These are phyloP conservation scores for Orbilia blumenaviensis DNA, from an alignment of 2,329 filamentous ascomycete genomes.

Conservation along the genomic window DNA sequence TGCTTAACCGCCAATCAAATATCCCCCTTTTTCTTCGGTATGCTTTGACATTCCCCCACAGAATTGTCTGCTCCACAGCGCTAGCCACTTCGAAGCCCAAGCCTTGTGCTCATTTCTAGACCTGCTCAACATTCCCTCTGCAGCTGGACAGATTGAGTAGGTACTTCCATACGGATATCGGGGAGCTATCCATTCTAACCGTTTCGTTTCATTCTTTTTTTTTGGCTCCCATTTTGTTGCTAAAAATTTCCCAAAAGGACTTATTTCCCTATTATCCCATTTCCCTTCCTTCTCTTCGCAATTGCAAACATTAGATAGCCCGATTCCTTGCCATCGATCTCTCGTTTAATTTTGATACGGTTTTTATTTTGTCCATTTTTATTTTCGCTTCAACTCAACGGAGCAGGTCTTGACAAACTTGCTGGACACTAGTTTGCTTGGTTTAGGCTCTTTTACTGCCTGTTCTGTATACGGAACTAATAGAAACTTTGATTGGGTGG, in stretches of 20 bases:
- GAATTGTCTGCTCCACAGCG: conserved; percentile 28
- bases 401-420: conserved; percentile 43
- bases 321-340: conserved; percentile 16
- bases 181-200: conserved; percentile 33
- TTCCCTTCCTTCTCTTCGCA: conserved; percentile 26
- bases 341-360: conserved; percentile 30
- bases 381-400: conserved; percentile 30
- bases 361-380: conserved; percentile 21
- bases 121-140: conserved; percentile 47
- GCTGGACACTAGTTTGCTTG: conserved; percentile 17
- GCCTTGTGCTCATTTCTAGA: conserved; percentile 34
- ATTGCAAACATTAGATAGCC: conserved; percentile 10
- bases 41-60: conserved; percentile 50
- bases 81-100: conserved; percentile 23
- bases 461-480: conserved; percentile 25
- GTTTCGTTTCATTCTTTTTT: conserved; percentile 21
- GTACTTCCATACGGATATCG: conserved; percentile 32
- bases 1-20: conserved; percentile 52
- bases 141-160: conserved; percentile 35
- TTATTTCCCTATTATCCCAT: conserved; percentile 15
- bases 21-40: conserved; percentile 45
- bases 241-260: conserved; percentile 32
- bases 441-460: conserved; percentile 44
- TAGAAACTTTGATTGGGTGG: conserved; percentile 50
- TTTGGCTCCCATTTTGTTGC: neutral